Evolutionary conservation across 441 rosid genomes (phyloP), one percentile per base, ranked within the genome.

Genomic region (Geranium incanum): DNA sequence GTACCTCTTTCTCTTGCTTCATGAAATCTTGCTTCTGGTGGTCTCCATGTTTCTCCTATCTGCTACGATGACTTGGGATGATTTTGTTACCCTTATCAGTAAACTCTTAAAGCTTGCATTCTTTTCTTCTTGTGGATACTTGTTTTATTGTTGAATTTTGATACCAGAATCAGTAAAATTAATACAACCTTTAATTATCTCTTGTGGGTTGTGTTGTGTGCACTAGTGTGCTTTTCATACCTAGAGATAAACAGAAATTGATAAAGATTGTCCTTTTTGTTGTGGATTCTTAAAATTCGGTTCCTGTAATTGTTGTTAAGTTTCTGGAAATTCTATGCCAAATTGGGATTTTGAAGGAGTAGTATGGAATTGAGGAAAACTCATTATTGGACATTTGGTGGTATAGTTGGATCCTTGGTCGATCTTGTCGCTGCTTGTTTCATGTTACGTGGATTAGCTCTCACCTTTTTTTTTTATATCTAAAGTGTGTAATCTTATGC

Each of bases 351-450:
- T 69, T 16, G 21, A 68, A 73, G 19, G 69, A 36, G 50, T 13
- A 19, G 36, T 45, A 82, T 87, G 91, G 81, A 71, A 69, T 72
- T 69, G 50, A 69, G 66, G 6, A 66, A 70, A 71, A 13, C 62
- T 73, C 70, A 64, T 57, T 72, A 81, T 18, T 82, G 84, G 80
- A 82, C 90, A 11, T 74, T 80, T 39, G n/a, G 66, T 66, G 86
- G 81, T 67, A 66, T 86, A 37, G 43, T 84, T 0, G 74, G 80
- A 69, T 85, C 78, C n/a, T 88, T 85, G 74, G 36, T 88, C 19
- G 85, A 85, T 72, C 82, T 86, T 55, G 70, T 73, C 41, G 33
- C 86, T 68, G 89, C 86, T 75, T 84, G 78, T 74, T 70, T 79
- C 71, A 85, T 88, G 73, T 73, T 88, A 1, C 86, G 84, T 55